Evolutionary conservation across 2,329 filamentous ascomycete species (phyloP), one percentile per base, ranked within the genome.

Genomic region (Grosmannia serpens): DNA sequence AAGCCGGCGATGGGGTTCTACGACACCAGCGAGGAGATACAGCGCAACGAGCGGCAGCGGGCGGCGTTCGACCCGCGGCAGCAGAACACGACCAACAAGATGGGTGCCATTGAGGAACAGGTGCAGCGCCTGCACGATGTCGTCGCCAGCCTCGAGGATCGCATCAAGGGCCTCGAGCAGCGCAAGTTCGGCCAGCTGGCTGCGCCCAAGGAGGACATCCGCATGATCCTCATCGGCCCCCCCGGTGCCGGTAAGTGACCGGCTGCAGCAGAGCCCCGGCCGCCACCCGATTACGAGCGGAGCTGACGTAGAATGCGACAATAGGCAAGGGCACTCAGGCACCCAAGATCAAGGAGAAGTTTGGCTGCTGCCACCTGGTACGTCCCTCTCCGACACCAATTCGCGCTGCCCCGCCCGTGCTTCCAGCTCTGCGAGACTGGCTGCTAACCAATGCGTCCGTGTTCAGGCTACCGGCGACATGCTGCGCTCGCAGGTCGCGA

Each of bases 301-400:
- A 38, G 47, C 47, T 57, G 47, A 57, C 55, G 31, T 49, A 54
- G 27, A 58, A 33, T 44, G 55, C 60, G 35, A 33, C 69, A 15
- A 31, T 29, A 97, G 94, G 94, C 78, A 99, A 99, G 84, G 94
- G 94, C 75, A 99, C 94, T 49, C 94, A 99, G 76, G 94, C 94
- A 60, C 94, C 94, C 64, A 92, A 88, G 75, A 94, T 99, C 77
- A 96, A 96, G 83, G 92, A 97, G 71, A 95, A 89, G 79, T 99
- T 91, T 78, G 90, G 86, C 73, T 91, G 91, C 78, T 99, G 94
- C 79, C 94, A 99, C 76, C 77, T 99, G 77, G 91, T 96, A 84
- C 69, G 62, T 60, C n/a, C 17, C 50, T n/a, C 41, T 17, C 9
- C 20, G 20, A 3, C 26, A 9, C 22, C 33, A 8, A 10, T 38